A percentile compares a stretch with the other conserved stretches of the same genome.
Evolutionary conservation across 2,329 filamentous ascomycete genomes (phyloP).

Genomic region (Cladosporium sp.): DNA sequence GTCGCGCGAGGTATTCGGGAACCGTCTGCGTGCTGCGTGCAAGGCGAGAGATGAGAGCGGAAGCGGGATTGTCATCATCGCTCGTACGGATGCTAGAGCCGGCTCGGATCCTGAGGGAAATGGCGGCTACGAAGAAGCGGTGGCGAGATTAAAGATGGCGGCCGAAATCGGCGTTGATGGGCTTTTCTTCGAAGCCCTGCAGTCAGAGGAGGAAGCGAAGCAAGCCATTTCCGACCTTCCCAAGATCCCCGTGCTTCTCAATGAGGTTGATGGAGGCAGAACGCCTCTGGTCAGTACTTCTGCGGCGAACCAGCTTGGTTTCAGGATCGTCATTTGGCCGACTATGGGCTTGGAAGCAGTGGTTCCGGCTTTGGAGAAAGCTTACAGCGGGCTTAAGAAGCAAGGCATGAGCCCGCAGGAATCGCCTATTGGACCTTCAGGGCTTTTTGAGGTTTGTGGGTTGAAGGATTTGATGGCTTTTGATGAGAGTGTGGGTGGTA

Average conservation of each 20-base stretch:
- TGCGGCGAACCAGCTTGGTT: slow-evolving; percentile 52
- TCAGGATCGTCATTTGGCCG: slow-evolving; percentile 54
- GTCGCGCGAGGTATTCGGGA: slow-evolving; percentile 41
- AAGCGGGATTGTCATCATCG: slow-evolving; percentile 59
- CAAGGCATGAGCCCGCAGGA: slow-evolving; percentile 36
- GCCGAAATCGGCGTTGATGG: slow-evolving; percentile 53
- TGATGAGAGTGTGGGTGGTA: slow-evolving; percentile 44
- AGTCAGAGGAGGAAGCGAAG: slow-evolving; percentile 45
- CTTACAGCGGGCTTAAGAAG: slow-evolving; percentile 29
- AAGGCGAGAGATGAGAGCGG: slow-evolving; percentile 43
- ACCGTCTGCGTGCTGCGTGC: slow-evolving; percentile 52
- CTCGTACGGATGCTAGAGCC: slow-evolving; percentile 57
- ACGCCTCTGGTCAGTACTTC: slow-evolving; percentile 48
- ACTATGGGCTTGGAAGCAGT: slow-evolving; percentile 46
- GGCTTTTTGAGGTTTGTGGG: slow-evolving; percentile 50
- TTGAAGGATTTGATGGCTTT: slow-evolving; percentile 48
- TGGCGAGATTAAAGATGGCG: slow-evolving; percentile 47
- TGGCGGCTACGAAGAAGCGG: slow-evolving; percentile 51
- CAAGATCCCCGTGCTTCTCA: slow-evolving; percentile 49
- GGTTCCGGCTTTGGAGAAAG: slow-evolving; percentile 25
- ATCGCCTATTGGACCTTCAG: slow-evolving; percentile 39
- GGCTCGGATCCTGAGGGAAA: slow-evolving; percentile 18
- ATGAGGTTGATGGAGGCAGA: slow-evolving; percentile 52
- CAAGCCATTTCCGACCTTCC: slow-evolving; percentile 43
- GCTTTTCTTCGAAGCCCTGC: slow-evolving; percentile 55